Percentiles rank a stretch among this genome's conserved stretches.
phyloP scores from a whole-genome alignment of 169 alveolate species.

The Amoebophrya sp. region DNA sequence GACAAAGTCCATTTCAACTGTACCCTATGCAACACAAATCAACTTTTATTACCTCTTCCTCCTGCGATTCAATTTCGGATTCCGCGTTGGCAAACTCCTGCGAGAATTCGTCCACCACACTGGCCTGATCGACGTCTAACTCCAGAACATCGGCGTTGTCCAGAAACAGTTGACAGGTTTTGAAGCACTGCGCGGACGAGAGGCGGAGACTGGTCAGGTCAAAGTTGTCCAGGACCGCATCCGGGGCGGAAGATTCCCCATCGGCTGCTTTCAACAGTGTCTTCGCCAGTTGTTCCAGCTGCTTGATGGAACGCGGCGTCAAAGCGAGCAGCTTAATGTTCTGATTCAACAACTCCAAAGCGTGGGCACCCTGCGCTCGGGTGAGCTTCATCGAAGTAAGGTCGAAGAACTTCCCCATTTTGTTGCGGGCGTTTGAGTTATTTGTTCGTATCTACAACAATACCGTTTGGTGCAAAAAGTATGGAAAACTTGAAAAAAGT shows the following conservation, averaged over 20 bases:
- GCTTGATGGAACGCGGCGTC: background rate
- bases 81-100: background rate
- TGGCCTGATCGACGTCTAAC: background rate
- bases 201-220: background rate
- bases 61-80: background rate
- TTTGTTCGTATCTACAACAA: too few species aligned
- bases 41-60: background rate
- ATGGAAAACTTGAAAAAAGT: too few species aligned
- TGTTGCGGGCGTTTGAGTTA: too few species aligned
- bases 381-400: background rate
- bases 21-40: background rate
- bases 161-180: background rate
- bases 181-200: slow-evolving; percentile 16
- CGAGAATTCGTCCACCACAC: background rate
- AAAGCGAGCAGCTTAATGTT: background rate
- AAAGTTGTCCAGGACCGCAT: background rate
- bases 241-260: background rate
- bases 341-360: background rate
- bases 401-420: background rate
- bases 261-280: background rate
- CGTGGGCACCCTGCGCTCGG: slow-evolving; percentile 16
- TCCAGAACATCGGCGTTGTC: background rate
- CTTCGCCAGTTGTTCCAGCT: background rate
- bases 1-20: background rate
- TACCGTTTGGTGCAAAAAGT: too few species aligned